Evolutionary conservation across 371 early-diverging fungal species (phyloP).

Genomic region (Dichotomocladium elegans): DNA sequence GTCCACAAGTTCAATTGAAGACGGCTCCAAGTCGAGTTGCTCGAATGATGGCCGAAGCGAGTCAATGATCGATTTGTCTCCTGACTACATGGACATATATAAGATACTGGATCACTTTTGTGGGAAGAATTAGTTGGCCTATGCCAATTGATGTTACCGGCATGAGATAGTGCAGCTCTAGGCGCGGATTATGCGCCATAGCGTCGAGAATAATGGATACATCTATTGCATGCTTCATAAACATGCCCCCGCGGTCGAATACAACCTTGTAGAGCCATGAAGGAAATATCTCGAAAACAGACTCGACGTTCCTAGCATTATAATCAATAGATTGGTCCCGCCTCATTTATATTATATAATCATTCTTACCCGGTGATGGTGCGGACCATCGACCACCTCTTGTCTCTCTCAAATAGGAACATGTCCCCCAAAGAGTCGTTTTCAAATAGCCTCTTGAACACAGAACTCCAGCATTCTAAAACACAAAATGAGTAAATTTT

Average conservation of each 20-base stretch:
- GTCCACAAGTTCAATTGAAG: constrained; percentile 36
- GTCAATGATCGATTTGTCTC: constrained; percentile 32
- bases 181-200: constrained; percentile 29
- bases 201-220: constrained; percentile 39
- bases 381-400: constrained; percentile 13
- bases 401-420: constrained; percentile 23
- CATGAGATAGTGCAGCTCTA: constrained; percentile 20
- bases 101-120: not conserved
- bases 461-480: constrained; percentile 30
- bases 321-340: not conserved
- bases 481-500: not conserved
- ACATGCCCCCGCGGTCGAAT: constrained; percentile 24
- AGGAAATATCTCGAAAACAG: constrained; percentile 24
- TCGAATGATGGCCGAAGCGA: constrained; percentile 32
- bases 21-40: constrained; percentile 23
- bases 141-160: constrained; percentile 17
- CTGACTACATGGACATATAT: constrained; percentile 13
- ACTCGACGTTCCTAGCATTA: not conserved
- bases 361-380: constrained; percentile 11
- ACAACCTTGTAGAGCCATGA: constrained; percentile 34
- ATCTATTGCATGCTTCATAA: constrained; percentile 45
- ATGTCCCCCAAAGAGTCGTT: constrained; percentile 22
- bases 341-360: not conserved
- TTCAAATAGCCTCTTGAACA: constrained; percentile 19
- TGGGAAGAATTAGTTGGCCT: not conserved